A percentile compares a stretch with the other conserved stretches of the same genome.
phyloP scores from a whole-genome alignment of 1,284 basidiomycete genomes.

The Ustilago shanxiensis region DNA sequence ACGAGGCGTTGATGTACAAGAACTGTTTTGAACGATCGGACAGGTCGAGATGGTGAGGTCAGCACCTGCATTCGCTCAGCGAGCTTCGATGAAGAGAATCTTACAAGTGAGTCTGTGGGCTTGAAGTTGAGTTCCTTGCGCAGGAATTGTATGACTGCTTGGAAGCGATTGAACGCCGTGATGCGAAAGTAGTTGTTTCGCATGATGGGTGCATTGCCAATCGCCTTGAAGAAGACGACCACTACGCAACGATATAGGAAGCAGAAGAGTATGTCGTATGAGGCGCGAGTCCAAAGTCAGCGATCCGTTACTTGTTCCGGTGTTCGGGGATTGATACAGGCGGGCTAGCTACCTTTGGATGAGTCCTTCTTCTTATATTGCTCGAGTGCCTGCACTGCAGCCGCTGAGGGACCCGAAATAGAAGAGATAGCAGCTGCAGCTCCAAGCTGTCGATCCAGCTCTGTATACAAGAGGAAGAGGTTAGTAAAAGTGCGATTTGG shows the following conservation, averaged over 20 bases:
- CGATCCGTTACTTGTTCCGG: no score
- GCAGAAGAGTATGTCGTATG: background rate
- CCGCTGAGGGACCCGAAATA: constrained; percentile 13
- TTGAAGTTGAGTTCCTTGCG: constrained; percentile 91
- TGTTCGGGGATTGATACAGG: no score
- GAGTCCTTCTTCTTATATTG: constrained; percentile 65
- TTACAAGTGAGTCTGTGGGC: constrained; percentile 84
- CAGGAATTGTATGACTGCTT: constrained; percentile 93
- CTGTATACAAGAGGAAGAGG: constrained; percentile 9
- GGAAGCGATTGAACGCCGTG: constrained; percentile 91
- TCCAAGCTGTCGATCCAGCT: constrained; percentile 38
- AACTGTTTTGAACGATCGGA: constrained; percentile 75
- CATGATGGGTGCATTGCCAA: constrained; percentile 99
- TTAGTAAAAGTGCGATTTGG: background rate
- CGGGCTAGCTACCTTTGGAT: constrained; percentile 51
- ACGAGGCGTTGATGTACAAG: constrained; percentile 97
- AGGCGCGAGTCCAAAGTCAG: background rate
- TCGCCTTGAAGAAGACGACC: constrained; percentile 96
- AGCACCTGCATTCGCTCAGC: no score
- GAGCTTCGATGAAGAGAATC: constrained; percentile 69
- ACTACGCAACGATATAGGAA: constrained; percentile 73
- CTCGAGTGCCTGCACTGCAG: constrained; percentile 57
- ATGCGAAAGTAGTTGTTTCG: constrained; percentile 96
- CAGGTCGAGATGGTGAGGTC: no score
- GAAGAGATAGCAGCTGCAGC: constrained; percentile 25